Conservation (phyloP, 345 rosid genomes). For the Sisymbrium altissimum region DNA sequence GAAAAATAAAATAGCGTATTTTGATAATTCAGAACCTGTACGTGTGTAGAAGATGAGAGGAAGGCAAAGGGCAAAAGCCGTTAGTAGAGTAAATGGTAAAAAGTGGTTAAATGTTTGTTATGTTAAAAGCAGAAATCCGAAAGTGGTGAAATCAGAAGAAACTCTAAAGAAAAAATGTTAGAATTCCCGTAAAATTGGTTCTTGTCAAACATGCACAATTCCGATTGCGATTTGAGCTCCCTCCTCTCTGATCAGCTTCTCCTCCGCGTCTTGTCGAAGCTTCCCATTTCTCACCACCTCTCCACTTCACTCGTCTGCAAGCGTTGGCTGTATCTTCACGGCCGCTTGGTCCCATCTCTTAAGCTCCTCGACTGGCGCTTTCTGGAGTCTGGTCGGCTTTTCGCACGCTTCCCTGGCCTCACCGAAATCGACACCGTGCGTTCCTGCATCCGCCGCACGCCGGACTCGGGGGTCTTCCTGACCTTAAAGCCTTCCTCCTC, state of each 20-base stretch:
- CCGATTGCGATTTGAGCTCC: neutral
- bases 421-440: slow-evolving; percentile 37
- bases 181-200: neutral
- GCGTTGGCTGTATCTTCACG: slow-evolving; percentile 53
- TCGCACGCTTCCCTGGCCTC: slow-evolving; percentile 49
- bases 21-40: neutral
- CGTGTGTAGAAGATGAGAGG: neutral
- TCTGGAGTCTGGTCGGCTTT: slow-evolving; percentile 49
- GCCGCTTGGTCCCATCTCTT: slow-evolving; percentile 49
- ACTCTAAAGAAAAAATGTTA: neutral
- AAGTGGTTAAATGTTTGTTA: neutral
- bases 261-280: slow-evolving; percentile 44
- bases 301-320: slow-evolving; percentile 52
- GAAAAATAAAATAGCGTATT: too few relatives aligned
- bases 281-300: slow-evolving; percentile 40
- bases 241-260: slow-evolving; percentile 36
- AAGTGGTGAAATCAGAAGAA: neutral
- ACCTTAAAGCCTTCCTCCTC: slow-evolving; percentile 21
- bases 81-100: neutral
- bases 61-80: neutral
- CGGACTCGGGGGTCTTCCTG: slow-evolving; percentile 37
- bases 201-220: neutral
- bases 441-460: slow-evolving; percentile 38
- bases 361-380: slow-evolving; percentile 51
- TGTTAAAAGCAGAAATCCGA: neutral